phyloP scores from a whole-genome alignment of 371 early-diverging fungal genomes.

The Entomophthora muscae region DNA sequence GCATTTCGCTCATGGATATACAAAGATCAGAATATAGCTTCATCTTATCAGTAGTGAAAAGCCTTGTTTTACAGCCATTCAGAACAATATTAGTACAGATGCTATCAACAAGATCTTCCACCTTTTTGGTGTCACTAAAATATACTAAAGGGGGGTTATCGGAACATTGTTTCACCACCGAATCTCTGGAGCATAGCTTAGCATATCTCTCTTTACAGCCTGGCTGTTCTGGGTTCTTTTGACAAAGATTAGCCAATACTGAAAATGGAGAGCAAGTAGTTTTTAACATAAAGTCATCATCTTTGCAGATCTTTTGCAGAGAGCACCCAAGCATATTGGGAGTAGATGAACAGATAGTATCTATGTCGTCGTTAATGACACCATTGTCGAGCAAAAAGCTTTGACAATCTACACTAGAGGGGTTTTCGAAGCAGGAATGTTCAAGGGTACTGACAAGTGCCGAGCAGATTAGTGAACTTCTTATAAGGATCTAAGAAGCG shows the following conservation, averaged over 20 bases:
- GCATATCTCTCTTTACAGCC: constrained; percentile 16
- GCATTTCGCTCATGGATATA: constrained; percentile 36
- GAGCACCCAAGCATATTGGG: constrained; percentile 36
- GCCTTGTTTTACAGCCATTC: constrained; percentile 31
- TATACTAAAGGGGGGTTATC: constrained; percentile 20
- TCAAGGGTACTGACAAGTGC: no score
- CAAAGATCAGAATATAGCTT: constrained; percentile 25
- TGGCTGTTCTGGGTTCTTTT: constrained; percentile 34
- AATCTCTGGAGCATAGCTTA: background rate
- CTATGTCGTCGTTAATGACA: constrained; percentile 16
- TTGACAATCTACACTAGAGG: constrained; percentile 21
- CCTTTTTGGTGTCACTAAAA: constrained; percentile 27
- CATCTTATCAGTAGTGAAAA: constrained; percentile 20
- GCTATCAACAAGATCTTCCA: constrained; percentile 21
- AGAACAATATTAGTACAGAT: constrained; percentile 40
- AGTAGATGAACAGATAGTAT: constrained; percentile 24
- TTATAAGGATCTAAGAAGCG: no score
- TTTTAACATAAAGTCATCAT: background rate
- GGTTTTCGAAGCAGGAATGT: constrained; percentile 11
- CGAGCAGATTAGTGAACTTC: no score
- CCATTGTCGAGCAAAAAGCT: constrained; percentile 17
- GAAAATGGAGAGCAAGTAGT: constrained; percentile 17
- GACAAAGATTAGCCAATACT: constrained; percentile 31
- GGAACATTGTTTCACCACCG: constrained; percentile 19
- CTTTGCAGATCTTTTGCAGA: constrained; percentile 18